Percentiles rank a stretch among this genome's conserved stretches.
Conservation (phyloP, 345 rosid genomes). For the Turnera subulata region DNA sequence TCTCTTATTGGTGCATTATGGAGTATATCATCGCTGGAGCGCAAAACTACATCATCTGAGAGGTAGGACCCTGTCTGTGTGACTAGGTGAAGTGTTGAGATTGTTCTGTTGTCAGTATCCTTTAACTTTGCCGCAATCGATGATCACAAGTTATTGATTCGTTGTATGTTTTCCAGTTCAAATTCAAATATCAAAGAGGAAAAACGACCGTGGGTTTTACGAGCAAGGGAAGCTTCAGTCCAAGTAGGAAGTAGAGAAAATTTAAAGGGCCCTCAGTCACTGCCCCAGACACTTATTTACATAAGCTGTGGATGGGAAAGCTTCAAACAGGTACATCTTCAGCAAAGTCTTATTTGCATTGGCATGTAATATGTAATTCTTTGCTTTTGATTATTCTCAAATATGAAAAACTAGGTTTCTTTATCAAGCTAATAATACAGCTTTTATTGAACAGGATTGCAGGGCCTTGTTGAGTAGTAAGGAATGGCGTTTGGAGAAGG, state of each 20-base stretch:
- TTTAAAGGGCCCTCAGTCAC: constrained; percentile 36
- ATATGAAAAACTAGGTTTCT: constrained; percentile 1
- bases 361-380: constrained; percentile 6
- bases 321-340: constrained; percentile 70
- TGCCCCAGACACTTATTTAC: constrained; percentile 82
- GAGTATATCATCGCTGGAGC: constrained; percentile 42
- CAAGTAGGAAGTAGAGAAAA: constrained; percentile 49
- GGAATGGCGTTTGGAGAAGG: constrained; percentile 73
- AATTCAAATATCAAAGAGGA: constrained; percentile 55
- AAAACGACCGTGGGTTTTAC: constrained; percentile 95
- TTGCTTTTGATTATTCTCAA: constrained; percentile 6
- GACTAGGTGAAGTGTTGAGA: too few relatives aligned
- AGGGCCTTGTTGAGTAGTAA: constrained; percentile 58
- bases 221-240: constrained; percentile 71
- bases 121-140: background rate
- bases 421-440: constrained; percentile 10
- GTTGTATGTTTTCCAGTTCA: constrained; percentile 33
- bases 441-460: constrained; percentile 60
- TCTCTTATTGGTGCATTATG: constrained; percentile 65
- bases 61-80: constrained; percentile 41
- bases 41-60: constrained; percentile 39
- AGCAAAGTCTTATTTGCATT: background rate
- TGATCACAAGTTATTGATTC: background rate
- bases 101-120: background rate
- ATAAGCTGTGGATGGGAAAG: constrained; percentile 99